Conservation (phyloP, 495 filamentous ascomycete species). For the Astrothelium subdiscretum region DNA sequence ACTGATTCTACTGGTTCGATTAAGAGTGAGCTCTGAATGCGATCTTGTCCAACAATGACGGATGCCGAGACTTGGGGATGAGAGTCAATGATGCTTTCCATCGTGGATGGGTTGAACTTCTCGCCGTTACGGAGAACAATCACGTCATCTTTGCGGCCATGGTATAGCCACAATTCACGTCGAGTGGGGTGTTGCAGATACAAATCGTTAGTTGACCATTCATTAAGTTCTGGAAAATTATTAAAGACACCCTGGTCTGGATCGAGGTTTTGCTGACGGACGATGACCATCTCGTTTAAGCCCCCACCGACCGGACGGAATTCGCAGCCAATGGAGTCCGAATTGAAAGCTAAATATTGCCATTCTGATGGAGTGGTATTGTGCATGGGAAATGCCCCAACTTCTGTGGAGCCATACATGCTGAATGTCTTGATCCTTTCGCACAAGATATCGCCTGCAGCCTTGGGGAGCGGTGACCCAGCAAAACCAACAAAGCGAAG, state of each 20-base stretch:
- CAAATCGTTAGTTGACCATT: constrained; percentile 9
- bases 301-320: not conserved
- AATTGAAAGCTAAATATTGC: not conserved
- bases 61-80: constrained; percentile 37
- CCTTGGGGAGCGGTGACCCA: not conserved
- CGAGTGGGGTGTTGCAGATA: constrained; percentile 9
- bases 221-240: constrained; percentile 1
- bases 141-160: constrained; percentile 13
- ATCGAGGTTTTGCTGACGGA: not conserved
- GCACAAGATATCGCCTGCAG: not conserved
- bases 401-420: not conserved
- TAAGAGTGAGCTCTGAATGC: constrained; percentile 40
- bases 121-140: constrained; percentile 2
- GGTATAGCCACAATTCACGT: constrained; percentile 9
- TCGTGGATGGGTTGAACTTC: constrained; percentile 10
- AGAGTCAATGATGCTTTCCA: constrained; percentile 35
- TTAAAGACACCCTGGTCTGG: constrained; percentile 1
- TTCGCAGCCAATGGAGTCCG: not conserved
- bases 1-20: constrained; percentile 31
- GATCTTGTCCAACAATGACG: constrained; percentile 36
- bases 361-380: not conserved
- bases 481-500: not conserved
- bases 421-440: no score
- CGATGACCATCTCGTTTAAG: not conserved
- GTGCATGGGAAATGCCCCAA: not conserved